Conservation (phyloP, 2,329 filamentous ascomycete species). For the Hansfordia pulvinata region DNA sequence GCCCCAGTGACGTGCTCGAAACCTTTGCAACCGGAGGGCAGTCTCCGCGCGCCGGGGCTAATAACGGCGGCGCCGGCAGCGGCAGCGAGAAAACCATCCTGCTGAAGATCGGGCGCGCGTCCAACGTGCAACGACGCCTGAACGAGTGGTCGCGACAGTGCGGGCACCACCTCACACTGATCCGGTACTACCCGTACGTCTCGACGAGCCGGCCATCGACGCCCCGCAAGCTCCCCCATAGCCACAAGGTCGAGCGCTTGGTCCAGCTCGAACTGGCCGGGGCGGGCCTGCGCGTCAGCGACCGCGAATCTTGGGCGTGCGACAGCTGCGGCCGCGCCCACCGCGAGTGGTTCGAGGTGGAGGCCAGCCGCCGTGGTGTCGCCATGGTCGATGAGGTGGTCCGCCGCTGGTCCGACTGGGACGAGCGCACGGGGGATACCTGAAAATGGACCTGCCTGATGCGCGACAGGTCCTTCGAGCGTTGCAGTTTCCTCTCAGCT, state of each 20-base stretch:
- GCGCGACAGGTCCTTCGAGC: no score
- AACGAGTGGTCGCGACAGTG: conserved; percentile 93
- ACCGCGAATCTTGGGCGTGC: conserved; percentile 51
- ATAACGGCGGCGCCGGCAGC: conserved; percentile 12
- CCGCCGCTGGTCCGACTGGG: conserved; percentile 77
- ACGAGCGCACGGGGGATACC: conserved; percentile 32
- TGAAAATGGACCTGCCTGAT: no score
- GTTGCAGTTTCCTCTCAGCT: no score
- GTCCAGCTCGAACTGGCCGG: conserved; percentile 79
- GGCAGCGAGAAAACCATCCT: conserved; percentile 44
- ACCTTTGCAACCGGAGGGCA: conserved; percentile 32
- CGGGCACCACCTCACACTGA: conserved; percentile 72
- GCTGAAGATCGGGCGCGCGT: conserved; percentile 52
- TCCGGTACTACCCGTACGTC: conserved; percentile 84
- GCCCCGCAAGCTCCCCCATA: conserved; percentile 67
- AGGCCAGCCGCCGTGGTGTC: conserved; percentile 58
- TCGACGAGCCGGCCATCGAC: conserved; percentile 24
- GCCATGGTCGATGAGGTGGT: conserved; percentile 56
- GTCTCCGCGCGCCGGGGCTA: no score
- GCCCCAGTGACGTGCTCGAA: conserved; percentile 40
- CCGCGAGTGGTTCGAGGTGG: conserved; percentile 89
- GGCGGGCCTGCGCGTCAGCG: conserved; percentile 37
- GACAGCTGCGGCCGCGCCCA: conserved; percentile 72
- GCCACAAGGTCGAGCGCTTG: conserved; percentile 76
- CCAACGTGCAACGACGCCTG: conserved; percentile 81